Percentiles rank a stretch among this genome's conserved stretches.
phyloP scores from a whole-genome alignment of 805 yeast genomes.

The Wickerhamia fluorescens region DNA sequence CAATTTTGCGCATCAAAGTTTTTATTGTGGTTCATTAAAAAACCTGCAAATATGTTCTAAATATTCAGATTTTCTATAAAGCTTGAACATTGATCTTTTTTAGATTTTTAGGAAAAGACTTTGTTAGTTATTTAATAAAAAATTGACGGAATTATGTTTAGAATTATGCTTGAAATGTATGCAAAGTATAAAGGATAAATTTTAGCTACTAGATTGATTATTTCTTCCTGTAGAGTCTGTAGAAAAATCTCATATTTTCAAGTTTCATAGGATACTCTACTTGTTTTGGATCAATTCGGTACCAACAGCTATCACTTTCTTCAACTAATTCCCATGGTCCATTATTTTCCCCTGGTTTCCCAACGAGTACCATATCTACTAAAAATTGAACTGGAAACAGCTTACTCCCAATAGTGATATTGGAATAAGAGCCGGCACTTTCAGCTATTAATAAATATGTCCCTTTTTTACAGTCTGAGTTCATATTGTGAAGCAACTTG shows the following conservation, averaged over 20 bases:
- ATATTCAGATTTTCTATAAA: too few species aligned
- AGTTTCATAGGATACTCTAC: conserved; percentile 57
- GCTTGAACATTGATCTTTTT: too few species aligned
- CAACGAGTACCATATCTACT: conserved; percentile 64
- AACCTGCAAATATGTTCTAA: too few species aligned
- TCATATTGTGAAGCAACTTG: conserved; percentile 47
- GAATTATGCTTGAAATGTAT: too few species aligned
- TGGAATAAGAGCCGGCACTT: conserved; percentile 86
- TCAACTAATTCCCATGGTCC: conserved; percentile 65
- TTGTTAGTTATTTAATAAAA: too few species aligned
- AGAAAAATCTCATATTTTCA: conserved; percentile 85
- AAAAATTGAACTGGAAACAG: conserved; percentile 78
- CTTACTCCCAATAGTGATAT: conserved; percentile 68
- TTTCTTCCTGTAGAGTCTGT: conserved; percentile 60
- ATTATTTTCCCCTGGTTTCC: conserved; percentile 30
- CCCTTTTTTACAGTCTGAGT: conserved; percentile 46
- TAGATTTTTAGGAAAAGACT: too few species aligned
- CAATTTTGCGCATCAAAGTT: too few species aligned
- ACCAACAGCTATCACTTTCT: conserved; percentile 77
- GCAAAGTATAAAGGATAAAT: too few species aligned
- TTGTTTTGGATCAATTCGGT: conserved; percentile 44
- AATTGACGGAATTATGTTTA: too few species aligned
- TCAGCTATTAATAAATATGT: conserved; percentile 64
- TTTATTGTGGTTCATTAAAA: too few species aligned
- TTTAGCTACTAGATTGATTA: conserved; percentile 9